Conservation (phyloP, 208 protist genomes). For the Leishmania lainsoni region DNA sequence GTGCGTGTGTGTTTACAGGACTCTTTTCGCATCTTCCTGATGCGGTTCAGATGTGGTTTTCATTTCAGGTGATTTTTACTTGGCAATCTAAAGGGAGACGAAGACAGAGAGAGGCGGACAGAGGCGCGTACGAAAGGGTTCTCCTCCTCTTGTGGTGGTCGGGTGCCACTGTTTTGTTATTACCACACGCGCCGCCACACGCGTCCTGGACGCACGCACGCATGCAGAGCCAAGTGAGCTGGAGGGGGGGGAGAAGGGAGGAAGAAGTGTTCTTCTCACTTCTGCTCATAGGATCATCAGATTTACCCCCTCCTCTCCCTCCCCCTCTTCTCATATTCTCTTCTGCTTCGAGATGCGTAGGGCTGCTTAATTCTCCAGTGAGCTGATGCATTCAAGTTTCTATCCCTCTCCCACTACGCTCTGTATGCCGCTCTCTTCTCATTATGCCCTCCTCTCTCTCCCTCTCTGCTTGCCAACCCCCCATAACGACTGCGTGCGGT, state of each 20-base stretch:
- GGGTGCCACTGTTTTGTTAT: not conserved
- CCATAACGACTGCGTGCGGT: not conserved
- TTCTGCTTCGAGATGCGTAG: too few species aligned
- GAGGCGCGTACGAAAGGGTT: not conserved
- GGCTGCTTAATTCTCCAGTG: too few species aligned
- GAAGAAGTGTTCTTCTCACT: not conserved
- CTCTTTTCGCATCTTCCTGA: not conserved
- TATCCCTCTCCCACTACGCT: not conserved
- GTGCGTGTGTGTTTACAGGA: not conserved
- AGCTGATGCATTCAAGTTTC: not conserved
- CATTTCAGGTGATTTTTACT: not conserved
- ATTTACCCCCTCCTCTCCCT: too few species aligned
- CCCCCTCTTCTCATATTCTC: too few species aligned
- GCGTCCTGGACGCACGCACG: not conserved
- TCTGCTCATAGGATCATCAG: not conserved
- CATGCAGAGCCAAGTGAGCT: not conserved
- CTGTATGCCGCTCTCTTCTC: not conserved
- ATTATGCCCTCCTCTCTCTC: not conserved
- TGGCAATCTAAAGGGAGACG: not conserved
- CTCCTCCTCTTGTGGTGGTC: not conserved
- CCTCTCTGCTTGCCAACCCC: not conserved
- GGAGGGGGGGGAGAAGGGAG: not conserved
- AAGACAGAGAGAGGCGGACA: not conserved
- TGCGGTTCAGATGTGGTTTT: not conserved
- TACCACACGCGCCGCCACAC: not conserved